Evolutionary conservation across 176 grass and related monocot species (phyloP).

Genomic region (bread wheat (Triticum aestivum)): IWGSC_CS_RefSeq_v2.1 NC_057801.1:795890820-795891319

Average conservation of each 20-base stretch:
- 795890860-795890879: no score
- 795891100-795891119: slow-evolving; percentile 55
- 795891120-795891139: slow-evolving; percentile 56
- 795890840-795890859: no score
- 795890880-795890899: no score
- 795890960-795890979: slow-evolving; percentile 32
- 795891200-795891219: slow-evolving; percentile 92
- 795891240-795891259: slow-evolving; percentile 62
- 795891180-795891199: slow-evolving; percentile 95
- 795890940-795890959: neutral
- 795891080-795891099: slow-evolving; percentile 29
- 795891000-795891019: slow-evolving; percentile 29
- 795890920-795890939: no score
- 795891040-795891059: neutral
- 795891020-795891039: slow-evolving; percentile 1
- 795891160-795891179: slow-evolving; percentile 98
- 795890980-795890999: slow-evolving; percentile 33
- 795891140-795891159: slow-evolving; percentile 67
- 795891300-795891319: neutral
- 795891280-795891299: neutral
- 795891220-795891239: slow-evolving; percentile 99
- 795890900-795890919: no score
- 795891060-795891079: neutral
- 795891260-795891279: neutral
- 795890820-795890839: no score